phyloP scores from a whole-genome alignment of 768 basidiomycete species.

The Leccinellum rugosiceps region DNA sequence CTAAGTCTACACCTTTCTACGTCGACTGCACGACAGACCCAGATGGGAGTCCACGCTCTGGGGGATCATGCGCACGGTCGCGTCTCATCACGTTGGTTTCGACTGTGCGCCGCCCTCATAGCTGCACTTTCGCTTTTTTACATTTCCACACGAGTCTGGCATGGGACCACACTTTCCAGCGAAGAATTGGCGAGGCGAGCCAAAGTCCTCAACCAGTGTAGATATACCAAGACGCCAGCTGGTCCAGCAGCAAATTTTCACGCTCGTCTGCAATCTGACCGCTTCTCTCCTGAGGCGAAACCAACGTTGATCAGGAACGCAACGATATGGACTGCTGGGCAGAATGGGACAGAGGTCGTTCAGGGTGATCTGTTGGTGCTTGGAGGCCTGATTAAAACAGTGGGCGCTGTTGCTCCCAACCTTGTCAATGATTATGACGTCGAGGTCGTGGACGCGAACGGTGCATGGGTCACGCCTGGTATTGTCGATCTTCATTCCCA shows the following conservation, averaged over 20 bases:
- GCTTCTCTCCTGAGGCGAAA: slow-evolving; percentile 61
- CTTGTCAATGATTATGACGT: slow-evolving; percentile 18
- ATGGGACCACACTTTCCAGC: neutral
- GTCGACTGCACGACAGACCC: neutral
- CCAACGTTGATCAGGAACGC: slow-evolving; percentile 70
- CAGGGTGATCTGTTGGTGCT: slow-evolving; percentile 67
- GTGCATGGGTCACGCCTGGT: slow-evolving; percentile 81
- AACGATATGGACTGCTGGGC: slow-evolving; percentile 77
- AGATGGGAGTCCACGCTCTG: neutral
- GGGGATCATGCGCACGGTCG: neutral
- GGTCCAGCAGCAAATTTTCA: slow-evolving; percentile 48
- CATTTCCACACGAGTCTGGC: neutral
- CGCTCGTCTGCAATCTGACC: slow-evolving; percentile 54
- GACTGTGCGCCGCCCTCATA: slow-evolving; percentile 8
- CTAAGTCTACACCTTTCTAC: too few relatives aligned
- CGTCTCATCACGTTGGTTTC: slow-evolving; percentile 1
- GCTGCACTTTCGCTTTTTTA: slow-evolving; percentile 2
- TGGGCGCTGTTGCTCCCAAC: slow-evolving; percentile 44
- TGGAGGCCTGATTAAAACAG: slow-evolving; percentile 59
- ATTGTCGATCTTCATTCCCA: slow-evolving; percentile 51
- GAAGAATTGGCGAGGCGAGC: slow-evolving; percentile 11
- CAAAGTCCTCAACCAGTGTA: slow-evolving; percentile 42
- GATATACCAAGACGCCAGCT: slow-evolving; percentile 36
- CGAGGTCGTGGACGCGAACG: slow-evolving; percentile 58
- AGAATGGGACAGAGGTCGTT: slow-evolving; percentile 66